These are phyloP conservation scores for Ustanciosporium gigantosporum DNA, from an alignment of 1,284 basidiomycete genomes.

Conservation along the genomic window DNA sequence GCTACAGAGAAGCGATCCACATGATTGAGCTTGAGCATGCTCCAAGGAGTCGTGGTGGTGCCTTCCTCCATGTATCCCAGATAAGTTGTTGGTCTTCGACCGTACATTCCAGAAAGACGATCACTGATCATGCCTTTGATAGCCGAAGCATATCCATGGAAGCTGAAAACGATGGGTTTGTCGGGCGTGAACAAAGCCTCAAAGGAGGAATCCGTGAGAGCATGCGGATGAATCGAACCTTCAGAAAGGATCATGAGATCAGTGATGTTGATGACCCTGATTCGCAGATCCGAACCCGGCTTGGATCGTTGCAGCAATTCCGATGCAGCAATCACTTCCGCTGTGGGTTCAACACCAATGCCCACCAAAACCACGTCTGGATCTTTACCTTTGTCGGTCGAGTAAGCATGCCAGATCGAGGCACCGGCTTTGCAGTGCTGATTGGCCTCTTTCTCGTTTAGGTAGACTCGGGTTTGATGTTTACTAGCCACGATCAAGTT, in stretches of 20 bases:
- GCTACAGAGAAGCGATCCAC: constrained; percentile 64
- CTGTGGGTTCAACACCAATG: constrained; percentile 64
- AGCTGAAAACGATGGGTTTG: constrained; percentile 68
- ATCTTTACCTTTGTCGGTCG: constrained; percentile 63
- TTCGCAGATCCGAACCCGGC: constrained; percentile 42
- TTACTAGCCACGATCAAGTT: constrained; percentile 86
- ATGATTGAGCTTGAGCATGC: constrained; percentile 64
- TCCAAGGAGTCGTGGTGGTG: constrained; percentile 64
- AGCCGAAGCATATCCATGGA: constrained; percentile 69
- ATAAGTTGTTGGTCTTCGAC: constrained; percentile 1
- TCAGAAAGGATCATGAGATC: constrained; percentile 77
- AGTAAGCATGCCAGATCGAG: constrained; percentile 64
- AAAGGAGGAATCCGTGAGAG: constrained; percentile 69
- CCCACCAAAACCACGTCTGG: constrained; percentile 66
- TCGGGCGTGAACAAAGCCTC: constrained; percentile 54
- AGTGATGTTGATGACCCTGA: constrained; percentile 58
- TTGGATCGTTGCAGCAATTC: constrained; percentile 33
- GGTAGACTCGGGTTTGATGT: constrained; percentile 52
- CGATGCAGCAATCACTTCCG: constrained; percentile 62
- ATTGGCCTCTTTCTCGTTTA: constrained; percentile 62
- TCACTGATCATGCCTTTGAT: constrained; percentile 37
- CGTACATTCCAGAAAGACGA: constrained; percentile 16
- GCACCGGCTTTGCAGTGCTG: constrained; percentile 61
- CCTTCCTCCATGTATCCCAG: constrained; percentile 64
- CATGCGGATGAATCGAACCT: constrained; percentile 75